These are phyloP conservation scores for Gnomoniopsis smithogilvyi DNA, from an alignment of 2,329 filamentous ascomycete genomes.

Conservation along the genomic window DNA sequence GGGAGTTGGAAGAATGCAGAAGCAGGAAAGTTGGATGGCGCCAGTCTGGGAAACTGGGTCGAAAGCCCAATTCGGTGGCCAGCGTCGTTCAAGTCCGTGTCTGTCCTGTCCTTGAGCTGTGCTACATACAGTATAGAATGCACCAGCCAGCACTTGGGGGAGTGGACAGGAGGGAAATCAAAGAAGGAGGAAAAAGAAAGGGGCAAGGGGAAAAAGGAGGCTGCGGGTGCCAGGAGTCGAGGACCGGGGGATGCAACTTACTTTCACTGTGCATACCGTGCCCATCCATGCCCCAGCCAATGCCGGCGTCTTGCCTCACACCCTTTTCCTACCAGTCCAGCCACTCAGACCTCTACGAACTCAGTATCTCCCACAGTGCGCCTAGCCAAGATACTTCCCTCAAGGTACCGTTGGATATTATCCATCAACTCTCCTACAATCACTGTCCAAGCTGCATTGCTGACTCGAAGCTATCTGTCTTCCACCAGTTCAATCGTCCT, in stretches of 20 bases:
- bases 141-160: not conserved
- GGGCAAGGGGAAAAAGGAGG: conserved; percentile 19
- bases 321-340: not conserved
- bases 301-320: not conserved
- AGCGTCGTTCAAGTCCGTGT: not conserved
- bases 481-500: not conserved
- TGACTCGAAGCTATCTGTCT: too few species aligned
- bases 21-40: conserved; percentile 11
- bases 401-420: not conserved
- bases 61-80: not conserved
- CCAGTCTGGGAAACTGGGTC: conserved; percentile 11
- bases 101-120: not conserved
- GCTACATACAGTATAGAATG: not conserved
- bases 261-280: not conserved
- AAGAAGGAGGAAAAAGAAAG: conserved; percentile 9
- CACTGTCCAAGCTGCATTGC: too few species aligned
- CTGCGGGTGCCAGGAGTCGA: conserved; percentile 19
- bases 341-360: not conserved
- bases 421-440: not conserved
- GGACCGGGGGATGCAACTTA: not conserved
- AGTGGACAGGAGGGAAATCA: not conserved
- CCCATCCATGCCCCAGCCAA: not conserved
- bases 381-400: not conserved
- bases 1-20: conserved; percentile 6
- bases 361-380: not conserved